Conservation (phyloP, 495 filamentous ascomycete species). For the Cenococcum geophilum region DNA sequence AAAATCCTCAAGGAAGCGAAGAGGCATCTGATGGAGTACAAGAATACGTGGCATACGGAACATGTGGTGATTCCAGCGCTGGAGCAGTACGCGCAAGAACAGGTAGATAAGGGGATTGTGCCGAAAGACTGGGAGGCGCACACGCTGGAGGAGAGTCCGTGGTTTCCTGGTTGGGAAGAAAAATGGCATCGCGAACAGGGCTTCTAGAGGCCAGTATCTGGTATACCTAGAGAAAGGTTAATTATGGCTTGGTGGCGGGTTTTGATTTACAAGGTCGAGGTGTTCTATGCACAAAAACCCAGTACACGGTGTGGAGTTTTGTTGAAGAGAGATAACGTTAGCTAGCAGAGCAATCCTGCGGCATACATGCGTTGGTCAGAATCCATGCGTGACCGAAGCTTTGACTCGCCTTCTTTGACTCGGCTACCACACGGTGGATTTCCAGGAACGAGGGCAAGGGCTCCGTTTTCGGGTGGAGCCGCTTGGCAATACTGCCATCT, state of each 20-base stretch:
- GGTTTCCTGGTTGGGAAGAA: constrained; percentile 74
- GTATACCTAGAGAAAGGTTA: constrained; percentile 25
- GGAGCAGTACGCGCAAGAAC: constrained; percentile 63
- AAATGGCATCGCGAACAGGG: constrained; percentile 79
- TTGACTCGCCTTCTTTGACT: too few relatives aligned
- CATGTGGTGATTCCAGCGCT: constrained; percentile 66
- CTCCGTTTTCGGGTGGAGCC: too few relatives aligned
- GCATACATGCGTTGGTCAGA: too few relatives aligned
- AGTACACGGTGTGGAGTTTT: too few relatives aligned
- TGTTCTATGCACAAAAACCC: too few relatives aligned
- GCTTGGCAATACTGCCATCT: too few relatives aligned
- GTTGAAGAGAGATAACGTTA: too few relatives aligned
- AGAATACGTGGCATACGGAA: constrained; percentile 78
- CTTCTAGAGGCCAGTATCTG: constrained; percentile 33
- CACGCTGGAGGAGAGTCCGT: constrained; percentile 79
- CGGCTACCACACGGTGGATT: too few relatives aligned
- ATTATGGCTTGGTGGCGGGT: constrained; percentile 4
- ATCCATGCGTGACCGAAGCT: too few relatives aligned
- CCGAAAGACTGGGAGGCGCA: constrained; percentile 60
- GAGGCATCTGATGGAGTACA: constrained; percentile 70
- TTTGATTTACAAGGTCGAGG: too few relatives aligned
- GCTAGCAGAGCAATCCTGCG: too few relatives aligned
- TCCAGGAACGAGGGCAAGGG: too few relatives aligned
- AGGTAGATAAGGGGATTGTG: constrained; percentile 58
- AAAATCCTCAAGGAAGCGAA: constrained; percentile 71